Percentiles rank a stretch among this genome's conserved stretches.
phyloP scores from a whole-genome alignment of 768 basidiomycete species.

The Plicaturopsis crispa region DNA sequence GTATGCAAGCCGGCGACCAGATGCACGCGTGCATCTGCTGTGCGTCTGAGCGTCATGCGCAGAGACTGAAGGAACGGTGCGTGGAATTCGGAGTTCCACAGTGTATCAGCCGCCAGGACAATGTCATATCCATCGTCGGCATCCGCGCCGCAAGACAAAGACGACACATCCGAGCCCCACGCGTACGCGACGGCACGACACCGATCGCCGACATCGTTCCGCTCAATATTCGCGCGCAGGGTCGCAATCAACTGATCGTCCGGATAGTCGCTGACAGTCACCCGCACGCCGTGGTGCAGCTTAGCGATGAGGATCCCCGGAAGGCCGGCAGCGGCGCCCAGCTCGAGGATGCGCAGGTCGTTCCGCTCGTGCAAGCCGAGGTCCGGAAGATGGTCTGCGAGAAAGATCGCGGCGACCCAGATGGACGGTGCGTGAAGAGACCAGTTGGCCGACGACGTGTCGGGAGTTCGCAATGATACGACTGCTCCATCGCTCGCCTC shows the following conservation, averaged over 20 bases:
- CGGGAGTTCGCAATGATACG: slow-evolving; percentile 50
- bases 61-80: slow-evolving; percentile 45
- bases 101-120: slow-evolving; percentile 66
- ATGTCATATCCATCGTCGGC: slow-evolving; percentile 43
- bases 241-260: slow-evolving; percentile 53
- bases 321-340: slow-evolving; percentile 70
- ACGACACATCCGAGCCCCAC: slow-evolving; percentile 49
- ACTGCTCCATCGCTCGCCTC: slow-evolving; percentile 10
- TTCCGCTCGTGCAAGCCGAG: slow-evolving; percentile 21
- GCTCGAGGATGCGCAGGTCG: slow-evolving; percentile 44
- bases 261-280: slow-evolving; percentile 66
- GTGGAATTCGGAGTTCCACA: slow-evolving; percentile 69
- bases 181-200: slow-evolving; percentile 52
- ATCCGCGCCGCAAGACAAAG: slow-evolving; percentile 16
- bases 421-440: slow-evolving; percentile 70
- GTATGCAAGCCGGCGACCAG: slow-evolving; percentile 74
- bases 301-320: slow-evolving; percentile 65
- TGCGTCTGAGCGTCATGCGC: slow-evolving; percentile 34
- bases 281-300: slow-evolving; percentile 25
- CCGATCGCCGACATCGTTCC: slow-evolving; percentile 38
- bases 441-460: slow-evolving; percentile 66
- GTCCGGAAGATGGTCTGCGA: slow-evolving; percentile 56
- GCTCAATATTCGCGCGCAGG: slow-evolving; percentile 46
- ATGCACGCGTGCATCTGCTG: slow-evolving; percentile 41
- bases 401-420: slow-evolving; percentile 61